Base-by-base conservation (phyloP, 2,329 filamentous ascomycete genomes). In the Hypoxylon sp. region DNA sequence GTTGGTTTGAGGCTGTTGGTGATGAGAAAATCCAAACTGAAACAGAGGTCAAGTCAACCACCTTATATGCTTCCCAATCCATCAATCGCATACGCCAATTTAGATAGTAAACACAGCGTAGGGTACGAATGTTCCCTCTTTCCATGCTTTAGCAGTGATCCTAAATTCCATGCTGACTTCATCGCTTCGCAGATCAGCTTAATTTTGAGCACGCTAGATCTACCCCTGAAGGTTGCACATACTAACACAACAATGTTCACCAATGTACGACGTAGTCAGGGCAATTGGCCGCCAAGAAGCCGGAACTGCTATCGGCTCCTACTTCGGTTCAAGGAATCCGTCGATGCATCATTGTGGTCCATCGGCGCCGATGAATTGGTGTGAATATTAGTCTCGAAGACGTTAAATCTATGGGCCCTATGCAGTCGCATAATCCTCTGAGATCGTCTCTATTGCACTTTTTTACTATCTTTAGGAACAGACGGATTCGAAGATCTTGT, bases 51-150 rank as follows among this genome's bases (percentile, higher is more conserved):
- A 27, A 50, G 25, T 11, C 12, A 20, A 38, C 38, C 26, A 26
- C 41, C 38, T 56, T 57, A 53, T 56, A 59, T 53, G 40, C 23
- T 38, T 36, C 16, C 16, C 17, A 26, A 42, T 19, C 40, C 37
- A 29, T 36, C 23, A 51, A 17, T 43, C 36, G 29, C 19, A 29
- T 17, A 23, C 26, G 8, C 31, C 40, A 12, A 15, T 35, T 20
- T n/a, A 8, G 11, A n/a, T 13, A 31, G 26, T 31, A 38, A 29
- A 16, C 41, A 38, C 42, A 29, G 13, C 21, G 20, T 40, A 13
- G 29, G 31, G 31, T 25, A 38, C 42, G 30, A 32, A 20, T 34
- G 29, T 19, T 16, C 40, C 25, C 11, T 20, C 27, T 13, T 36
- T 38, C 20, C 35, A 17, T 47, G 37, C 7, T 20, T 34, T 21